Evolutionary conservation across 2,329 filamentous ascomycete species (phyloP), one percentile per base, ranked within the genome.

Genomic region (Fusarium phyllophilum): DNA sequence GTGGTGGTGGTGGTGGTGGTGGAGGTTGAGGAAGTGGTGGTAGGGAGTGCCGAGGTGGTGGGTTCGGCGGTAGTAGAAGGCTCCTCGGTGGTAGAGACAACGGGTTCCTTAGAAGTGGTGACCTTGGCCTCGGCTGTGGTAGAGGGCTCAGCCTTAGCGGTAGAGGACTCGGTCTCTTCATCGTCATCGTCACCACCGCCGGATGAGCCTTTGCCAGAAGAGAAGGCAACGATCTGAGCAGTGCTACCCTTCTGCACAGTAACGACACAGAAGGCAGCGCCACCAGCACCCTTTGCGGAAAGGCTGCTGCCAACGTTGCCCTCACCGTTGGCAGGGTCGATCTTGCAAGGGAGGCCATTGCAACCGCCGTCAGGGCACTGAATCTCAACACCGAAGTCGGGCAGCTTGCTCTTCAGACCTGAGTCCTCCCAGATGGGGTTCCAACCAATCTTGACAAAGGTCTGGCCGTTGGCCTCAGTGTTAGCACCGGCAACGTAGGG

Each of bases 401-500:
- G 93, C 72, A 88, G 87, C 26, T 84, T 86, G 73, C 86, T 83
- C 52, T 86, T 85, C 78, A 94, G 83, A 24, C 85, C 57, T 72
- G 89, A 83, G 77, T 86, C 77, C 75, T 91, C 86, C 82, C 90
- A 95, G 70, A 94, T 92, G 31, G 93, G 93, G 82, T 95, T 95
- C 87, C 91, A 93, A 62, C 90, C 93, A 59, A 95, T 85, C 84
- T 94, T 95, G 76, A 94, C 87, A 79, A 89, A 95, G 3, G 93
- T 94, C 69, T 89, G 83, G 57, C 93, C 93, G 58, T 82, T 85
- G 52, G 78, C 76, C 74, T 91, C 90, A 22, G 90, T 91, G 82
- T 95, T 95, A 64, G 92, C 91, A 66, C 93, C 93, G 20, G 91
- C 91, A 72, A 95, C 93, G 78, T 91, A 96, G 5, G 92, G 90